Evolutionary conservation across 352 stramenopile species (phyloP).

Genomic region (Phytophthora boehmeriae): DNA sequence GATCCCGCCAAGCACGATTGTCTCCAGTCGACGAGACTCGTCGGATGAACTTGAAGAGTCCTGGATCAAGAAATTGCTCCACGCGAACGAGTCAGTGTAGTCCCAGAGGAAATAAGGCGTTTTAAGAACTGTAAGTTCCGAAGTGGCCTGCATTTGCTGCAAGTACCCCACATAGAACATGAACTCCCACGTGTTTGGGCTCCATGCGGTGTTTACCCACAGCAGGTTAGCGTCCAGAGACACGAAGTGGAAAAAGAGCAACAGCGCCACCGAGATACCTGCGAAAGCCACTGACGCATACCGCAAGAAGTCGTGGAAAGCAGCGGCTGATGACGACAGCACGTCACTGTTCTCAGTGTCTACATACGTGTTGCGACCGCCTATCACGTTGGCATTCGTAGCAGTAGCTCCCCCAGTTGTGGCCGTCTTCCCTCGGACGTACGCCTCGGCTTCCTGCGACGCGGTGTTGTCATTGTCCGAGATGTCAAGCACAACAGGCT

Average conservation of each 20-base stretch:
- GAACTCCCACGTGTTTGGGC: slow-evolving; percentile 82
- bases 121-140: slow-evolving; percentile 65
- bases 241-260: slow-evolving; percentile 69
- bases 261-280: slow-evolving; percentile 64
- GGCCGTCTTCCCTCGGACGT: slow-evolving; percentile 48
- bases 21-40: slow-evolving; percentile 51
- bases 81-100: slow-evolving; percentile 74
- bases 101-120: slow-evolving; percentile 72
- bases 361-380: slow-evolving; percentile 56
- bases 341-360: slow-evolving; percentile 50
- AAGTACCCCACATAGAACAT: slow-evolving; percentile 70
- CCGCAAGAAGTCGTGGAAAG: slow-evolving; percentile 65
- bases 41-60: slow-evolving; percentile 18
- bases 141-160: slow-evolving; percentile 70
- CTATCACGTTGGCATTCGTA: slow-evolving; percentile 53
- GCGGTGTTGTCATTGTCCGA: slow-evolving; percentile 25
- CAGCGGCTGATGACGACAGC: slow-evolving; percentile 47
- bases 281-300: slow-evolving; percentile 63
- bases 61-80: slow-evolving; percentile 67
- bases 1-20: slow-evolving; percentile 57
- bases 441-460: slow-evolving; percentile 45
- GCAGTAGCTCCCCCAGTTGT: slow-evolving; percentile 17
- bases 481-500: slow-evolving; percentile 60
- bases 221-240: slow-evolving; percentile 51
- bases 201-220: slow-evolving; percentile 55